Evolutionary conservation across 495 filamentous ascomycete species (phyloP).

Genomic region (Penicillium lagena): DNA sequence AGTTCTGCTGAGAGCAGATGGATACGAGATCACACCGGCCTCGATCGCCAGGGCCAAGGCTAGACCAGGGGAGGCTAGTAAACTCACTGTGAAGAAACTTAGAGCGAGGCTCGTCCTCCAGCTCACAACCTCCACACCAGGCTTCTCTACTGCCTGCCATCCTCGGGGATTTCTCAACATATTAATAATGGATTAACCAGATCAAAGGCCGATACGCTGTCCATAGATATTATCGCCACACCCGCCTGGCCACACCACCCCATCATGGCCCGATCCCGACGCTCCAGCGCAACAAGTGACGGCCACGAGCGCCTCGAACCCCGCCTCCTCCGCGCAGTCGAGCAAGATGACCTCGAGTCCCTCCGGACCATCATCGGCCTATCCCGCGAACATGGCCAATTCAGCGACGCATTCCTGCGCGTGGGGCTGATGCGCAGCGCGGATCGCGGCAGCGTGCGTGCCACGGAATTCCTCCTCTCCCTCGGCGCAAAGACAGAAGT

Average conservation of each 20-base stretch:
- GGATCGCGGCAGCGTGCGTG: slow-evolving; percentile 37
- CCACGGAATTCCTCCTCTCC: slow-evolving; percentile 40
- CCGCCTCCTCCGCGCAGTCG: slow-evolving; percentile 45
- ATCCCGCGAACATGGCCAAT: slow-evolving; percentile 35
- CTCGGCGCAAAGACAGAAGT: slow-evolving; percentile 41
- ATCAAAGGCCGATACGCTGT: not conserved
- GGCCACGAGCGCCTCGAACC: slow-evolving; percentile 45
- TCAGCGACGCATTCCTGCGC: slow-evolving; percentile 44
- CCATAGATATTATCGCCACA: not conserved
- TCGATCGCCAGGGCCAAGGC: no score
- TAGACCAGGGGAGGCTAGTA: no score
- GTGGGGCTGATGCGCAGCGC: slow-evolving; percentile 44
- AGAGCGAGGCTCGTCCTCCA: not conserved
- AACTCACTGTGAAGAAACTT: no score
- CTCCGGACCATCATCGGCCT: slow-evolving; percentile 31
- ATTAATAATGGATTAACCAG: not conserved
- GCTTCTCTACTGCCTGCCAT: no score
- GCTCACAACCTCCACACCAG: no score
- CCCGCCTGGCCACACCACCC: not conserved
- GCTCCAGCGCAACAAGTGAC: slow-evolving; percentile 34
- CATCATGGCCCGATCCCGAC: slow-evolving; percentile 27
- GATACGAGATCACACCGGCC: no score
- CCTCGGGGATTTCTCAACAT: no score
- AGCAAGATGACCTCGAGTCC: slow-evolving; percentile 31
- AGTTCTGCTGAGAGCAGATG: no score